phyloP scores from a whole-genome alignment of 2,329 filamentous ascomycete species.

The Tothia fuscella region DNA sequence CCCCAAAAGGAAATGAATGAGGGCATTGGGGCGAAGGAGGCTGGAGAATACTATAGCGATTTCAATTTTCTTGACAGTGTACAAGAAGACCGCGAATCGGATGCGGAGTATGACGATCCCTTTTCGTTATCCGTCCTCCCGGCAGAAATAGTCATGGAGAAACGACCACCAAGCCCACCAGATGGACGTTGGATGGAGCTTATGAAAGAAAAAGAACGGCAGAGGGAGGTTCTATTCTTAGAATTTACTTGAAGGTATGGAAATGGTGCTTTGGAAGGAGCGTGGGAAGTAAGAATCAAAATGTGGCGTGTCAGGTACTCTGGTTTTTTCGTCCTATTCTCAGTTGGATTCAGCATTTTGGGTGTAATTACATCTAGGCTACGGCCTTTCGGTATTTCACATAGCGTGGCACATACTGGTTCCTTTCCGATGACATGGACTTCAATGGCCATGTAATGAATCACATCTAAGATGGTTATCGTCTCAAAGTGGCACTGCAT shows the following conservation, averaged over 20 bases:
- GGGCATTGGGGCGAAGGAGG: neutral
- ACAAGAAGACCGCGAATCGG: neutral
- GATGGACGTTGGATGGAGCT: slow-evolving; percentile 4
- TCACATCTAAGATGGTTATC: no score
- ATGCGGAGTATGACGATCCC: slow-evolving; percentile 7
- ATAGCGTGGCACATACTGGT: no score
- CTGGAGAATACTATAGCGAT: slow-evolving; percentile 5
- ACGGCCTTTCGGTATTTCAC: slow-evolving; percentile 3
- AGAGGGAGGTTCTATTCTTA: slow-evolving; percentile 7
- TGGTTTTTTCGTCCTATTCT: no score
- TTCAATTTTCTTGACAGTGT: slow-evolving; percentile 3
- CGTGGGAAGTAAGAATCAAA: no score
- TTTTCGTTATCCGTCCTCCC: slow-evolving; percentile 1
- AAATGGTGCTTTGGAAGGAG: neutral
- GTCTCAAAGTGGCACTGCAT: no score
- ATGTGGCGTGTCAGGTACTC: no score
- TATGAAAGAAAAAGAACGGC: slow-evolving; percentile 7
- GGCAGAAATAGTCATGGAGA: neutral
- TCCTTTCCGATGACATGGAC: no score
- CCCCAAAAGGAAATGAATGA: neutral
- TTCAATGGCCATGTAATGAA: no score
- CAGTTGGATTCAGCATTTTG: no score
- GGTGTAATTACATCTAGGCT: no score
- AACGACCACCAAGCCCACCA: slow-evolving; percentile 7
- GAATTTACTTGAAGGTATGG: neutral